These are phyloP conservation scores for Capsicum chinense DNA, from an alignment of 257 asterid species.

Conservation along the genomic window DNA sequence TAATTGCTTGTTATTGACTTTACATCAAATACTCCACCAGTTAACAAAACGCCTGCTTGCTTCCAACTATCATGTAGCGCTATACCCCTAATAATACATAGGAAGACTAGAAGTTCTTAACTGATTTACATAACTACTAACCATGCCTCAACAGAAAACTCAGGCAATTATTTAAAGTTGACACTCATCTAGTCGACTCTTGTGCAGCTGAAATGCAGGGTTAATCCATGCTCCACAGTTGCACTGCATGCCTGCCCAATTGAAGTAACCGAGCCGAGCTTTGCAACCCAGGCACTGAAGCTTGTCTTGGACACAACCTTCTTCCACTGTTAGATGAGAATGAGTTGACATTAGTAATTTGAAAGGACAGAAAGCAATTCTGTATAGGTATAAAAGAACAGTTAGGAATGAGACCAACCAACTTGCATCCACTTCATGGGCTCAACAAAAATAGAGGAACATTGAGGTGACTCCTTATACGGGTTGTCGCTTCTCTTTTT, in stretches of 20 bases:
- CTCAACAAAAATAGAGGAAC: constrained; percentile 91
- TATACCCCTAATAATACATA: not conserved
- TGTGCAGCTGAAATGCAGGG: constrained; percentile 97
- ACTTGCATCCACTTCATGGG: constrained; percentile 97
- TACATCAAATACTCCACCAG: constrained; percentile 4
- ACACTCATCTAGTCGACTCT: constrained; percentile 79
- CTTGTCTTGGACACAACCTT: constrained; percentile 75
- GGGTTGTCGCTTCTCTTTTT: constrained; percentile 52
- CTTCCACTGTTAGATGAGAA: constrained; percentile 57
- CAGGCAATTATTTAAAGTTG: constrained; percentile 35
- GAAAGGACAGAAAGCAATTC: constrained; percentile 15
- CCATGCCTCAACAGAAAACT: not conserved
- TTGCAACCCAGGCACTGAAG: constrained; percentile 86
- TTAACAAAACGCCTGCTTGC: not conserved
- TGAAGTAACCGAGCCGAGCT: constrained; percentile 80
- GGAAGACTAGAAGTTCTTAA: not conserved
- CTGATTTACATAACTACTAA: constrained; percentile 3
- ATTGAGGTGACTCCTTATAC: constrained; percentile 48
- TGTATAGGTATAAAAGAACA: not conserved
- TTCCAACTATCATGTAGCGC: not conserved
- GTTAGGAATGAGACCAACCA: constrained; percentile 41
- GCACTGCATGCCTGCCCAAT: constrained; percentile 98
- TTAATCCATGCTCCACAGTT: constrained; percentile 85
- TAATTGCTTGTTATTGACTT: not conserved
- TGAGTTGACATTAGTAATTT: constrained; percentile 29